Base-by-base conservation (phyloP, 805 yeast species). In the Hermanozyma aechmeae region DNA sequence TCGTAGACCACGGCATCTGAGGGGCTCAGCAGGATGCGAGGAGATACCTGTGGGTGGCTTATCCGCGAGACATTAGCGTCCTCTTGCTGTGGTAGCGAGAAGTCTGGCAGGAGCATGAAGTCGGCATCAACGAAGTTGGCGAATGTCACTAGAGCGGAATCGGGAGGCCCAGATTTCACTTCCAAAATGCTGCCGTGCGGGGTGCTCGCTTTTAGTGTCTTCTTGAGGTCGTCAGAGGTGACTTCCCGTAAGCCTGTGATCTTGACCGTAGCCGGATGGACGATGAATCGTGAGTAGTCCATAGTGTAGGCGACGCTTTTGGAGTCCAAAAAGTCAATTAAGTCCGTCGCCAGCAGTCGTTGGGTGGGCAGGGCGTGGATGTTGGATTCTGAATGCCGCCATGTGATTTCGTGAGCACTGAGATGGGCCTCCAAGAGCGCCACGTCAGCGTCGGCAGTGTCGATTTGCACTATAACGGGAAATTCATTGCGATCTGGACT, bases 1-100 rank as follows among this genome's bases (percentile, higher is more conserved):
- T 51, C 54, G 33, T 48, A 47, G 12, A 31, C 30, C 27, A 40
- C 35, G 8, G 35, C 20, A 16, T 35, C 37, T 9, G 40, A 40
- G 6, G 8, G 28, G n/a, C n/a, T n/a, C 20, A 10, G 7, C 20
- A 7, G 7, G 20, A 7, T 10, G 9, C 20, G 20, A 7, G 7
- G 7, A 7, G 10, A 10, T 10, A 17, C 20, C 7, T 17, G 10
- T 17, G 9, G 20, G 10, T 10, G 7, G 9, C 7, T 10, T 10
- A 7, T 7, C 20, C 9, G 9, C 20, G 20, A 7, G 20, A 7
- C 20, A 10, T 10, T 10, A 17, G 10, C 7, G 9, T 7, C 20
- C 20, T 17, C 10, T 7, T 7, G 20, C 20, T 10, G 20, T 10
- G 20, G 20, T 10, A 17, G 20, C 20, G 9, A 10, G 20, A n/a